Percentiles rank a stretch among this genome's conserved stretches.
Evolutionary conservation across 805 yeast species (phyloP).

Genomic region (Cyberlindnera maritima): DNA sequence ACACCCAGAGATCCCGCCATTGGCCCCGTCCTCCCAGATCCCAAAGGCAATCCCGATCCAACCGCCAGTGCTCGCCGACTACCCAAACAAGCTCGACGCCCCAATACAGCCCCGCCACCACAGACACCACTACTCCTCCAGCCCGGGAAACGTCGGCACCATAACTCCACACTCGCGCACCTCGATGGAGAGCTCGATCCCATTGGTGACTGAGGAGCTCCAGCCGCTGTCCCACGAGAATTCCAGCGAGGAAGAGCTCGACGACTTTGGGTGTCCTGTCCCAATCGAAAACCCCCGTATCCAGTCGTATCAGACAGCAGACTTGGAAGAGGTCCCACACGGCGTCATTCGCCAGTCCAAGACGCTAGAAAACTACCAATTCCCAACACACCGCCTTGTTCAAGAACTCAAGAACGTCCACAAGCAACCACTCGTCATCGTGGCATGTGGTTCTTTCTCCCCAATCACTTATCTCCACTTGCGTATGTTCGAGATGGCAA

Average conservation of each 20-base stretch:
- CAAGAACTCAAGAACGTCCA: conserved; percentile 65
- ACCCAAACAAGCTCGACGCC: conserved; percentile 67
- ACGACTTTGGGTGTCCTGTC: conserved; percentile 8
- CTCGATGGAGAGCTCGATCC: conserved; percentile 35
- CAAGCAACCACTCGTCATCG: conserved; percentile 87
- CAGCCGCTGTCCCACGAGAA: conserved; percentile 46
- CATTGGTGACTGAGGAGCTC: conserved; percentile 56
- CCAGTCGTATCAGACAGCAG: conserved; percentile 70
- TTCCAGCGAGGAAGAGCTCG: conserved; percentile 31
- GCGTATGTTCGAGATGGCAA: conserved; percentile 98
- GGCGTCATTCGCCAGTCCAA: conserved; percentile 89
- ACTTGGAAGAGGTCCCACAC: conserved; percentile 94
- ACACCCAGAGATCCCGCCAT: conserved; percentile 46
- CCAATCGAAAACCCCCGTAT: conserved; percentile 30
- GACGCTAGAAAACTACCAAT: conserved; percentile 60
- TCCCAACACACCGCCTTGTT: conserved; percentile 86
- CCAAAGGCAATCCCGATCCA: conserved; percentile 78
- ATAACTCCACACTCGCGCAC: conserved; percentile 18
- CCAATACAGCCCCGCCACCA: conserved; percentile 51
- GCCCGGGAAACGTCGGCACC: conserved; percentile 2
- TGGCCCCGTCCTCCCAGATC: conserved; percentile 64
- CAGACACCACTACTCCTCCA: conserved; percentile 24
- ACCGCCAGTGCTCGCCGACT: conserved; percentile 74
- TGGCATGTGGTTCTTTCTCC: conserved; percentile 96
- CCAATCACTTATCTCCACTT: conserved; percentile 94